Evolutionary conservation across 768 basidiomycete genomes (phyloP).

Genomic region (Leucogyrophana mollusca): DNA sequence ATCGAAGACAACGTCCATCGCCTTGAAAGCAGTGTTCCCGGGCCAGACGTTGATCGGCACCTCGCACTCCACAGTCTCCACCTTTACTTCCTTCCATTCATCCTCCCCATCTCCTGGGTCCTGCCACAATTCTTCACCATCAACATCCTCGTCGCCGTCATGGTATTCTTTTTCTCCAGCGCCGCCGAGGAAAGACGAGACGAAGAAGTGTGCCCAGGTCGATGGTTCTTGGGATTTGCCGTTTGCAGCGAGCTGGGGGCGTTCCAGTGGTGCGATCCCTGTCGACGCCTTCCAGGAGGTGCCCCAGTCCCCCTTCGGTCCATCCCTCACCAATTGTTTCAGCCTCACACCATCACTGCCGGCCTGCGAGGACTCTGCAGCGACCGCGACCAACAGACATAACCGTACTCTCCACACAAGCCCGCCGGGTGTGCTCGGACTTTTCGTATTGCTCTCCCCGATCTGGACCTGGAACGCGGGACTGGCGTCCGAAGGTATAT

Average conservation of each 20-base stretch:
- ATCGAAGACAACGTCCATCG: conserved; percentile 76
- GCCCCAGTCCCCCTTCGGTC: conserved; percentile 69
- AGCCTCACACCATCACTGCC: conserved; percentile 53
- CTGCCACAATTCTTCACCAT: conserved; percentile 29
- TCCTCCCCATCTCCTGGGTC: conserved; percentile 53
- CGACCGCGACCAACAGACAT: conserved; percentile 80
- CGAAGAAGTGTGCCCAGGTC: conserved; percentile 40
- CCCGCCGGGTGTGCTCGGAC: conserved; percentile 52
- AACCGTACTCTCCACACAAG: conserved; percentile 89
- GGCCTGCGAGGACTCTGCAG: conserved; percentile 40
- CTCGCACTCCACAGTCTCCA: conserved; percentile 93
- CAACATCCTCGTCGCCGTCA: conserved; percentile 42
- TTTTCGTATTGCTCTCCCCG: conserved; percentile 28
- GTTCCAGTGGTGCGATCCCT: conserved; percentile 62
- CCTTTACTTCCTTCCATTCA: conserved; percentile 64
- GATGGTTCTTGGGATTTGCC: conserved; percentile 2
- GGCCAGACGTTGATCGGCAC: conserved; percentile 88
- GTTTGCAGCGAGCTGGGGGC: conserved; percentile 21
- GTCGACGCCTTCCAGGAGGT: conserved; percentile 58
- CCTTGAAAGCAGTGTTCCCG: conserved; percentile 84
- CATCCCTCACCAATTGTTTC: conserved; percentile 56
- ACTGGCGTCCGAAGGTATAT: conserved; percentile 90
- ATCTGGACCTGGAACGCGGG: conserved; percentile 78
- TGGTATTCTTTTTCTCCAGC: conserved; percentile 50
- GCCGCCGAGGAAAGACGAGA: conserved; percentile 35